Conservation (phyloP, 108 stramenopile species). For the Cylindrotheca closterium region DNA sequence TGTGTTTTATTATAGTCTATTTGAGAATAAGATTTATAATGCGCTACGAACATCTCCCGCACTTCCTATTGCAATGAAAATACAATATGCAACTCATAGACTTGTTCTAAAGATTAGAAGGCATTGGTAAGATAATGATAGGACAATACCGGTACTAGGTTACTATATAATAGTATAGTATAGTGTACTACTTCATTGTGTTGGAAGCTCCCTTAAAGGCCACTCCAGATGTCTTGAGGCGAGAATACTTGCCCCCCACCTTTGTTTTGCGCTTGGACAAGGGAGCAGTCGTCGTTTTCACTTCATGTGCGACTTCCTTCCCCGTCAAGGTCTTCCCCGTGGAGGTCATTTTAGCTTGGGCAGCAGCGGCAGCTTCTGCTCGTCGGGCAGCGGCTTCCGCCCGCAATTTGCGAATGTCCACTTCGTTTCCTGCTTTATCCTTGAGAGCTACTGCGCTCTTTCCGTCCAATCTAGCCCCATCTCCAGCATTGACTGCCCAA, state of each 20-base stretch:
- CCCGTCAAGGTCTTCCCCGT: conserved; percentile 52
- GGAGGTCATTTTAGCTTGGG: conserved; percentile 25
- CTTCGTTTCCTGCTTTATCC: conserved; percentile 73
- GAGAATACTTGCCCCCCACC: conserved; percentile 73
- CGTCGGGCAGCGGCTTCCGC: conserved; percentile 74
- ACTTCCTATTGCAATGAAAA: too few species aligned
- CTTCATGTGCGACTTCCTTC: conserved; percentile 36
- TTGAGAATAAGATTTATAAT: too few species aligned
- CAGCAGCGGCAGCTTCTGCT: conserved; percentile 48
- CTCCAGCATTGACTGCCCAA: conserved; percentile 86
- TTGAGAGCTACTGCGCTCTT: conserved; percentile 67
- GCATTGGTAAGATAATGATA: too few species aligned
- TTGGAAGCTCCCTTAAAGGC: conserved; percentile 65
- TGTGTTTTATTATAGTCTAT: too few species aligned
- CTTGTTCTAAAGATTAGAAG: too few species aligned
- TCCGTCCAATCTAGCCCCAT: conserved; percentile 81
- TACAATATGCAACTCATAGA: too few species aligned
- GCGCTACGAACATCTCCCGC: too few species aligned
- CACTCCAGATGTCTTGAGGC: conserved; percentile 41
- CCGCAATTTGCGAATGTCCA: conserved; percentile 73
- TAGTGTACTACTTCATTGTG: conserved; percentile 24
- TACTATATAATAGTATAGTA: too few species aligned
- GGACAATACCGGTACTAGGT: too few species aligned
- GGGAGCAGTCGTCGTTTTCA: conserved; percentile 6
- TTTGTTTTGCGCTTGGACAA: conserved; percentile 73